Base-by-base conservation (phyloP, 176 grass and related monocot genomes). In the Avena atlantica region DNA sequence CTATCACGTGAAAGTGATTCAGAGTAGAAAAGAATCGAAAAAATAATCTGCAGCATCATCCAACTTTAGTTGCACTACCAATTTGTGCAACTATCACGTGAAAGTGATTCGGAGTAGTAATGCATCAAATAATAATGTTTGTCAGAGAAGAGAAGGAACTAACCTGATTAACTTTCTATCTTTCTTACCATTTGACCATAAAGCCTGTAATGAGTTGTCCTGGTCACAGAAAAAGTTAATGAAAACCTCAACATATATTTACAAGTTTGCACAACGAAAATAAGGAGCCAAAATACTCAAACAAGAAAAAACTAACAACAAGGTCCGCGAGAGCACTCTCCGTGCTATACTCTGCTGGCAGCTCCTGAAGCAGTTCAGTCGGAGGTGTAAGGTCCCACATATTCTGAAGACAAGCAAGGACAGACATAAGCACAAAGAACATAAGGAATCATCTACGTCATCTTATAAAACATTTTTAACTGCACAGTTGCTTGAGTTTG, bases 171-270 rank as follows among this genome's bases (percentile, higher is more conserved):
- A 42, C 58, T 88, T 92, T 76, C 21, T 89, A 79, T 92, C 80
- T 40, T 36, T 52, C 19, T 3, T 16, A 31, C 59, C 80, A 87
- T 90, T 92, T 59, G n/a, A 83, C 91, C 91, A 92, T 69, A 92
- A 53, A 77, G 91, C 87, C 50, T 92, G 84, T n/a, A 92, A 79
- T n/a, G 91, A 74, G 84, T 92, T 83, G 37, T 92, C 91, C 91
- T 90, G 75, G 67, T 34, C 12, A 53, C 17, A 75, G 50, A 15
- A 23, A 64, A 91, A 89, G 17, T 11, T 0, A 64, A 66, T 12
- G 48, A 76, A 78, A 65, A 44, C 63, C 55, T 61, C 21, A 57
- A 19, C 66, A 76, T 12, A 73, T 69, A 49, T 13, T 74, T 21
- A 85, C 70, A 73, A 82, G 2, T 29, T 68, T 55, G 65, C 15